Conservation (phyloP, 148 eudicot species). For the Cornus florida region DNA sequence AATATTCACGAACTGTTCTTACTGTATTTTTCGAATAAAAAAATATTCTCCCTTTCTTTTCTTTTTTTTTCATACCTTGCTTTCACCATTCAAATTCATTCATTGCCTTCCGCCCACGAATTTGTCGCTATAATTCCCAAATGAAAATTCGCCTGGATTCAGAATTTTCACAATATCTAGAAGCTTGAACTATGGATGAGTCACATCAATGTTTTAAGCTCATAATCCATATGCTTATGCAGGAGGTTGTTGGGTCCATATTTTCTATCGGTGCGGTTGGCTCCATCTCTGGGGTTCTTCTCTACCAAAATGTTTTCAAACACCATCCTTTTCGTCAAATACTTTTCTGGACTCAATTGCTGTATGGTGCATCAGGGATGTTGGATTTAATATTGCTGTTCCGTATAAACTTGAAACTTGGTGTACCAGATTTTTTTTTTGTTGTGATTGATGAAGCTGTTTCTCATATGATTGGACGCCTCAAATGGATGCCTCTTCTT, state of each 20-base stretch:
- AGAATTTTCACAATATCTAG: background rate
- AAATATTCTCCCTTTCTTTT: background rate
- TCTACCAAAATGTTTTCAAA: background rate
- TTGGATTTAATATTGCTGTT: background rate
- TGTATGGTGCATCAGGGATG: background rate
- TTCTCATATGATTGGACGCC: background rate
- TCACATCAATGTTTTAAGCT: background rate
- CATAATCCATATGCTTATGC: background rate
- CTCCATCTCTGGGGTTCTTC: background rate
- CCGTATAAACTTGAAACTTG: background rate
- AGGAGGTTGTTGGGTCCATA: background rate
- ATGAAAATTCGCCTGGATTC: background rate
- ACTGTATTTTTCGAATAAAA: background rate
- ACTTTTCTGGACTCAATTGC: background rate
- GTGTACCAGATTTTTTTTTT: background rate
- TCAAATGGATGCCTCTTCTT: slow-evolving; percentile 2
- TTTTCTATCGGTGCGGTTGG: background rate
- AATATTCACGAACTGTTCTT: background rate
- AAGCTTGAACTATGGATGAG: background rate
- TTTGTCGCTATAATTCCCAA: background rate
- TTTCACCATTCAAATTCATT: background rate
- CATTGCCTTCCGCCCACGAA: background rate
- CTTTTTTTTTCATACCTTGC: background rate
- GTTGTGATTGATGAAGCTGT: background rate
- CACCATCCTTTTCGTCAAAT: background rate